These are phyloP conservation scores for Stenogyne calaminthoides DNA, from an alignment of 305 asterid species.

Conservation along the genomic window DNA sequence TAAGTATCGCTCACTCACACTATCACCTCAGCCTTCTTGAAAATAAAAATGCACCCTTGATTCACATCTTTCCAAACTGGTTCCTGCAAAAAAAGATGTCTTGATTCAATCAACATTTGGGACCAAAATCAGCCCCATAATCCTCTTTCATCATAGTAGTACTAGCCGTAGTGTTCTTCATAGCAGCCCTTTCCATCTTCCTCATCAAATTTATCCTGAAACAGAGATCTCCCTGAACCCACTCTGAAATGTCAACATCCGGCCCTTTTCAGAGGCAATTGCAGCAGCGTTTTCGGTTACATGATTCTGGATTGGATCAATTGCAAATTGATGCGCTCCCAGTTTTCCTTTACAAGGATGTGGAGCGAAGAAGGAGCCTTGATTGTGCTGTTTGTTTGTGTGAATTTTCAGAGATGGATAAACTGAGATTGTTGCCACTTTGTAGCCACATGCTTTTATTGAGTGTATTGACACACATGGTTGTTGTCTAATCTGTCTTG, in stretches of 20 bases:
- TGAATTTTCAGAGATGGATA: constrained; percentile 69
- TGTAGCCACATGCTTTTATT: constrained; percentile 90
- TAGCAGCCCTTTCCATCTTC: constrained; percentile 56
- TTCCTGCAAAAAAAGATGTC: constrained; percentile 51
- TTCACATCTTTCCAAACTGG: constrained; percentile 11
- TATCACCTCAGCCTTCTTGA: constrained; percentile 35
- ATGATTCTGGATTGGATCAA: constrained; percentile 91
- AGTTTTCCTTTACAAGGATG: constrained; percentile 69
- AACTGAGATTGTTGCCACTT: constrained; percentile 71
- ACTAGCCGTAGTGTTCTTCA: constrained; percentile 52
- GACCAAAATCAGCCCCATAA: constrained; percentile 48
- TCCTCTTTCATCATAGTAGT: constrained; percentile 52
- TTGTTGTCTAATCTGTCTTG: constrained; percentile 79
- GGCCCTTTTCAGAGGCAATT: constrained; percentile 73
- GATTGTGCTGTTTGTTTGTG: constrained; percentile 95
- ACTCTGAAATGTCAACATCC: constrained; percentile 53
- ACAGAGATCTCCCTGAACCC: constrained; percentile 44
- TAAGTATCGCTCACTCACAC: constrained; percentile 15
- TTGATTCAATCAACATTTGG: constrained; percentile 64
- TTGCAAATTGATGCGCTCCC: constrained; percentile 79
- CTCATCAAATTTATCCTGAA: constrained; percentile 49
- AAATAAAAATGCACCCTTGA: constrained; percentile 19
- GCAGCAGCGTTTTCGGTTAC: constrained; percentile 77
- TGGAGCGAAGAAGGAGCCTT: constrained; percentile 77
- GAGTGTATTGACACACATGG: constrained; percentile 94